phyloP scores from a whole-genome alignment of 1,139 yeast species.

The Blastobotrys serpentis region DNA sequence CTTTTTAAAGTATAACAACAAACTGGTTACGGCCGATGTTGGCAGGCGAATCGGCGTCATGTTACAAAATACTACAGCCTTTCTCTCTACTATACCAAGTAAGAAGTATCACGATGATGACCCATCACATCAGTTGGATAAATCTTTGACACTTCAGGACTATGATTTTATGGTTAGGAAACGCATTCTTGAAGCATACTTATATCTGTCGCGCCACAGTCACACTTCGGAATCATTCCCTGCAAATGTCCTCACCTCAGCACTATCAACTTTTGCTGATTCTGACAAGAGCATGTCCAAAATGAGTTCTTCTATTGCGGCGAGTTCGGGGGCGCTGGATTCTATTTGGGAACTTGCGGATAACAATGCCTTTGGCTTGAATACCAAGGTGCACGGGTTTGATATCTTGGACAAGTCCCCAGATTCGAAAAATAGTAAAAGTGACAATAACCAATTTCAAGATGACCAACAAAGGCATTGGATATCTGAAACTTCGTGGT shows the following conservation, averaged over 20 bases:
- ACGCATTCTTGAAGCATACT: constrained; percentile 40
- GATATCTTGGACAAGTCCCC: constrained; percentile 23
- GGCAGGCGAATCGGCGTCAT: constrained; percentile 38
- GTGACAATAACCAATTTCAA: constrained; percentile 16
- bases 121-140: constrained; percentile 27
- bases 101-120: constrained; percentile 33
- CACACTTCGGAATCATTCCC: constrained; percentile 34
- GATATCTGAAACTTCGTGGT: constrained; percentile 31
- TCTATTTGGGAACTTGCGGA: constrained; percentile 38
- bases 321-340: constrained; percentile 35
- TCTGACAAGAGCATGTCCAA: constrained; percentile 33
- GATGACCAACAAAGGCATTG: constrained; percentile 30
- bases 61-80: constrained; percentile 37
- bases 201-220: constrained; percentile 30
- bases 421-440: constrained; percentile 14
- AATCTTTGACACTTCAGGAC: constrained; percentile 30
- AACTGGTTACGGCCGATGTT: constrained; percentile 43
- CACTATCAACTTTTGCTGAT: constrained; percentile 38
- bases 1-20: constrained; percentile 38
- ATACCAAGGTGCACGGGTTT: constrained; percentile 32
- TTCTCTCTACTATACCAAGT: constrained; percentile 32
- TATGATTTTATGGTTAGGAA: constrained; percentile 35
- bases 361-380: constrained; percentile 38
- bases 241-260: constrained; percentile 38
- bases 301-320: constrained; percentile 37